Base-by-base conservation (phyloP, 257 asterid genomes). In the Salvia hispanica region DNA sequence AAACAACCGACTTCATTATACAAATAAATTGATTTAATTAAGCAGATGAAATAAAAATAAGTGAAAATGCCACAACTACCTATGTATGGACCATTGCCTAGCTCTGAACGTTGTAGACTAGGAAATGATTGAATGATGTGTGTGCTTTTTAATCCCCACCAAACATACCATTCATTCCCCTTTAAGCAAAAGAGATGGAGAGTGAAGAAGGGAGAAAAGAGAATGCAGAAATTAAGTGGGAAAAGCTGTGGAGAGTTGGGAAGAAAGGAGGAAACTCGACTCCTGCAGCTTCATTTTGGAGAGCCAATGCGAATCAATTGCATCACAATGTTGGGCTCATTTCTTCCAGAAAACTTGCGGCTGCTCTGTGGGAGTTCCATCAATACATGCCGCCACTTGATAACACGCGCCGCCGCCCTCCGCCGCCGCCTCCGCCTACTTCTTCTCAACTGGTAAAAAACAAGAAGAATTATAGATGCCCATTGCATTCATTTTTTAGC, bases 311-410 rank as follows among this genome's bases (percentile, higher is more conserved):
- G 33, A 46, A 64, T 46, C 73, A 83, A 6, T 39, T 39, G 43
- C 10, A 39, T 6, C 9, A 39, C 8, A 39, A 7, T 39, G 8
- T 65, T 62, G 47, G 57, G 50, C 0, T 51, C 47, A 69, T 82
- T 76, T 88, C 97, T 25, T 87, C 90, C 0, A 90, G 97, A 76
- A 90, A 88, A 74, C 88, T 92, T 60, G 98, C 86, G 43, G 93
- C 98, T 42, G 71, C 87, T 37, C 79, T 83, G 62, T 92, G 98
- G 97, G 97, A 92, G 48, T 86, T 88, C 67, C 76, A 85, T 77
- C 90, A 77, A 0, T 85, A 82, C 83, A 77, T 74, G 53, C 79
- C 74, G 8, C 86, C 86, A 1, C 79, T 84, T 60, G 72, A 67
- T 21, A 74, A 67, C 62, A 87, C 82, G 94, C 79, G 84, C 72